Evolutionary conservation across 306 rosid species (phyloP).

Genomic region (Abrus precatorius): DNA sequence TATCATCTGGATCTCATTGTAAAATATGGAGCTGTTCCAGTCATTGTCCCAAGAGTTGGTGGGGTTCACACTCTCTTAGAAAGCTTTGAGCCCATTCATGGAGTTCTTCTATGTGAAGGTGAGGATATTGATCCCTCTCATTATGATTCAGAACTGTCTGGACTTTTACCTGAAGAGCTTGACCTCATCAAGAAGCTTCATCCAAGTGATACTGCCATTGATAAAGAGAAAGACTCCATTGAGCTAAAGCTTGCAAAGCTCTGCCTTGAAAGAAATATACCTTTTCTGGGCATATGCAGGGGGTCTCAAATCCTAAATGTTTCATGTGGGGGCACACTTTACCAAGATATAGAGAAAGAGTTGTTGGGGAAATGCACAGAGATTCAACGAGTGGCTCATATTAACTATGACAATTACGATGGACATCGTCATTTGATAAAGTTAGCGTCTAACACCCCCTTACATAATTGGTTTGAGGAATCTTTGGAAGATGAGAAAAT

Average conservation of each 20-base stretch:
- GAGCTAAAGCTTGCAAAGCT: constrained; percentile 76
- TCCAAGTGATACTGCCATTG: constrained; percentile 73
- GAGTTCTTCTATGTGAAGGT: constrained; percentile 84
- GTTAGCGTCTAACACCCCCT: constrained; percentile 42
- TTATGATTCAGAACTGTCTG: constrained; percentile 57
- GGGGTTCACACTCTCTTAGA: constrained; percentile 72
- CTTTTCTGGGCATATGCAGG: constrained; percentile 80
- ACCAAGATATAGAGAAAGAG: constrained; percentile 76
- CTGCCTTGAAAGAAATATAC: constrained; percentile 74
- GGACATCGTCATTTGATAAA: constrained; percentile 52
- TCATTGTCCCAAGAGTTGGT: constrained; percentile 73
- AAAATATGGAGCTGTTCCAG: constrained; percentile 76
- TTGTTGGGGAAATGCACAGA: constrained; percentile 42
- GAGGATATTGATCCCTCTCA: constrained; percentile 87
- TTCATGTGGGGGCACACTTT: constrained; percentile 80
- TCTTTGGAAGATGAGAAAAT: constrained; percentile 45
- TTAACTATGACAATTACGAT: constrained; percentile 68
- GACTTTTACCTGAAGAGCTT: constrained; percentile 63
- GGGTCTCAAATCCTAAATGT: constrained; percentile 82
- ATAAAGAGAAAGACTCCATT: constrained; percentile 76
- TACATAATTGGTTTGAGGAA: constrained; percentile 58
- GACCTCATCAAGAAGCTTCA: constrained; percentile 69
- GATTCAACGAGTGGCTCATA: constrained; percentile 57
- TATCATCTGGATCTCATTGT: constrained; percentile 88
- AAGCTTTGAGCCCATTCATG: constrained; percentile 89